These are phyloP conservation scores for Phaeomoniella chlamydospora DNA, from an alignment of 2,329 filamentous ascomycete species.

Conservation along the genomic window DNA sequence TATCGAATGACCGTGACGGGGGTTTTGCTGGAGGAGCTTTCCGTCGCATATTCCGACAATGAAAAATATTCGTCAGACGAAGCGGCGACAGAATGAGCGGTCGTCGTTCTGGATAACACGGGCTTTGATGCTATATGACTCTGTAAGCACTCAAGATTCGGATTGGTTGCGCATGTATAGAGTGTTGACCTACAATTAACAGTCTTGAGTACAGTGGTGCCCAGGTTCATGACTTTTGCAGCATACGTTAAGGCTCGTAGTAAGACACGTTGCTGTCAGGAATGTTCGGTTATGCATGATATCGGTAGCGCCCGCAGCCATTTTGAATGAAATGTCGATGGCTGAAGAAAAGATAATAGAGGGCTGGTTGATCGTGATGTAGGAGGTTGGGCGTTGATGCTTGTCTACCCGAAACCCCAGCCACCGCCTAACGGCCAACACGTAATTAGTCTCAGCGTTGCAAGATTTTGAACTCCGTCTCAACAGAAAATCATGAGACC, in stretches of 20 bases:
- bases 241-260: slow-evolving; percentile 6
- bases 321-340: not conserved
- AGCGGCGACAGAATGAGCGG: slow-evolving; percentile 30
- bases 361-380: not conserved
- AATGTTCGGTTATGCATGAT: slow-evolving; percentile 8
- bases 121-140: slow-evolving; percentile 24
- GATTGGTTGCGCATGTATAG: not conserved
- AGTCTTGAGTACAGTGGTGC: slow-evolving; percentile 16
- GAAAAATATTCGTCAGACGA: slow-evolving; percentile 35
- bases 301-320: slow-evolving; percentile 3
- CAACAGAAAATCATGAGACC: no score
- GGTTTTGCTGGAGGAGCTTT: slow-evolving; percentile 20
- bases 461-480: no score
- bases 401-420: not conserved
- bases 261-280: slow-evolving; percentile 5
- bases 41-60: slow-evolving; percentile 22
- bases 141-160: slow-evolving; percentile 1
- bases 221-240: slow-evolving; percentile 16
- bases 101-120: slow-evolving; percentile 25
- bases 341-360: not conserved
- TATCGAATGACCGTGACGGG: slow-evolving; percentile 22
- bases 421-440: no score
- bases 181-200: slow-evolving; percentile 21
- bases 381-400: not conserved
- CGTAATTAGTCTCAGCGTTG: no score